Conservation (phyloP, 1,139 yeast genomes). For the Suhomyces chickasaworum region DNA sequence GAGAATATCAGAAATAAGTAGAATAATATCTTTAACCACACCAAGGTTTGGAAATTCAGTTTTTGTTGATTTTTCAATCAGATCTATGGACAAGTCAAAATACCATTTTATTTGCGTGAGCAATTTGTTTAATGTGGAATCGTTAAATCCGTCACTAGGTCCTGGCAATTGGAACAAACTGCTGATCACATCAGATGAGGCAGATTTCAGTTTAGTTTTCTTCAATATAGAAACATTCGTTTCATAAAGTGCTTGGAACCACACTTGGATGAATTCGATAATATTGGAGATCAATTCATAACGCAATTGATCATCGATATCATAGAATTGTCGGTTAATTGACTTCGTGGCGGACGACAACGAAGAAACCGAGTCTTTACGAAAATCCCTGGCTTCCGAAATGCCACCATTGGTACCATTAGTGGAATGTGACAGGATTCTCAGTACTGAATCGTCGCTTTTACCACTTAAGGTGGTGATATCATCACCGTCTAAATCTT, state of each 20-base stretch:
- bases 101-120: constrained; percentile 24
- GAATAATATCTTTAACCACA: constrained; percentile 33
- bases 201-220: constrained; percentile 6
- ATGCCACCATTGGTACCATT: not conserved
- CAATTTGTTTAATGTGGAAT: constrained; percentile 19
- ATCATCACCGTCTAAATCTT: constrained; percentile 32
- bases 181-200: constrained; percentile 16
- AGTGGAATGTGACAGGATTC: not conserved
- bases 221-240: constrained; percentile 15
- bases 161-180: constrained; percentile 24
- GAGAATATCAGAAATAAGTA: constrained; percentile 30
- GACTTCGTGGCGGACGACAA: not conserved
- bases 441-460: not conserved
- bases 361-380: not conserved
- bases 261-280: constrained; percentile 26
- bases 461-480: constrained; percentile 29
- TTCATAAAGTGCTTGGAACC: constrained; percentile 25
- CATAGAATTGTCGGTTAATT: constrained; percentile 20
- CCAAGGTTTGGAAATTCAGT: constrained; percentile 22
- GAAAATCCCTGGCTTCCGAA: not conserved
- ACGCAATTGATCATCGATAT: constrained; percentile 31
- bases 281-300: constrained; percentile 32
- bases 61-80: constrained; percentile 19
- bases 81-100: constrained; percentile 21
- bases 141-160: constrained; percentile 17